Base-by-base conservation (phyloP, 371 early-diverging fungal genomes). In the Dichotomocladium elegans region DNA sequence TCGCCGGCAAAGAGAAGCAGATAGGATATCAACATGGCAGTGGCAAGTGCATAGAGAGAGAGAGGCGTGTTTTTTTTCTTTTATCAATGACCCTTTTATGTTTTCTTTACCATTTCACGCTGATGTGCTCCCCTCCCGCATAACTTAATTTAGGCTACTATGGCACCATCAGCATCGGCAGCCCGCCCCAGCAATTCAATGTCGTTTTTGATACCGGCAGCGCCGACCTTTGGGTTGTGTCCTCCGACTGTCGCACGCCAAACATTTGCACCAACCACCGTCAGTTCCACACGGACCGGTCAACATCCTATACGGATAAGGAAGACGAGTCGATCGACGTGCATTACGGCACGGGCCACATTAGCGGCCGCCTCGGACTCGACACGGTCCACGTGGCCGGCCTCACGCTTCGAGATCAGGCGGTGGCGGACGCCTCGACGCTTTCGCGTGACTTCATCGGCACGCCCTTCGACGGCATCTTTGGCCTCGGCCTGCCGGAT, bases 151-250 rank as follows among this genome's bases (percentile, higher is more conserved):
- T 70, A 54, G 81, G 83, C 51, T 86, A 86, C 57, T 82, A 77
- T 62, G 87, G 87, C 21, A 68, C 66, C 29, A 72, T 87, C 10
- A 50, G 63, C 14, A 51, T 91, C 1, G 91, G 91, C 4, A 77
- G 81, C 5, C 90, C 90, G 7, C 77, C 85, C 1, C 88, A 90
- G 53, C 53, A 24, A 22, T 83, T 89, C 54, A 67, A 75, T 19
- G 79, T 90, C 4, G 72, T 87, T 5, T 87, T 91, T 58, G 91
- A 91, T 53, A 91, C 90, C 0, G 91, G 90, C 0, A 87, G 88
- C 22, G 71, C 85, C 22, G 83, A 89, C 50, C 52, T 88, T 33
- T 89, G 91, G 91, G 94, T 98, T n/a, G 95, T 97, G 0, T 93
- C 93, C 14, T 85, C 89, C 2, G 76, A 86, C 51, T 97, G 98